phyloP scores from a whole-genome alignment of 441 rosid species.

The Jatropha multifida region DNA sequence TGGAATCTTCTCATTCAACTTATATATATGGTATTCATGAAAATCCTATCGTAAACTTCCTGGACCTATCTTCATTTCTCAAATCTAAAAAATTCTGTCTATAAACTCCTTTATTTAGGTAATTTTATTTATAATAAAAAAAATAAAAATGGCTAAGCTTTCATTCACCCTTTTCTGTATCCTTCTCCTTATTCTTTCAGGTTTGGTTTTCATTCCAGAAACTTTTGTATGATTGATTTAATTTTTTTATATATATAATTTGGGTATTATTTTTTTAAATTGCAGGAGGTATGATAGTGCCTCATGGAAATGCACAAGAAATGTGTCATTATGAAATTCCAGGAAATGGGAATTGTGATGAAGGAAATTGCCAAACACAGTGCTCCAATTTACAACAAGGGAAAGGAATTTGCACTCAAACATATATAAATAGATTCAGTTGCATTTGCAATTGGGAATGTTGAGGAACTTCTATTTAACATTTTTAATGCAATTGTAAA shows the following conservation, averaged over 20 bases:
- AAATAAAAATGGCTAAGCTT: slow-evolving; percentile 9
- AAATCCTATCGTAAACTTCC: neutral
- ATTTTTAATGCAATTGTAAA: too few relatives aligned
- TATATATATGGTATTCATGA: too few relatives aligned
- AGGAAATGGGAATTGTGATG: slow-evolving; percentile 17
- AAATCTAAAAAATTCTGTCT: too few relatives aligned
- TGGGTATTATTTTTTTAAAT: neutral
- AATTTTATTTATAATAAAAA: neutral
- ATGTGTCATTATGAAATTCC: slow-evolving; percentile 14
- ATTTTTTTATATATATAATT: neutral
- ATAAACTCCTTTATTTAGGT: too few relatives aligned
- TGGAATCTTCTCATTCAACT: neutral
- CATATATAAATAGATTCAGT: slow-evolving; percentile 7
- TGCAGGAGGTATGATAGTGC: slow-evolving; percentile 5
- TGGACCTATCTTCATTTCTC: neutral
- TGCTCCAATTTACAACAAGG: slow-evolving; percentile 15
- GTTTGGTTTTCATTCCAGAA: neutral
- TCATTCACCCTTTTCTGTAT: neutral
- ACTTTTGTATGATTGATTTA: neutral
- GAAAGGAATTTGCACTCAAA: slow-evolving; percentile 17
- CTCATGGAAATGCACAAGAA: slow-evolving; percentile 5
- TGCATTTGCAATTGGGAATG: slow-evolving; percentile 22
- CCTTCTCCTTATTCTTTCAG: slow-evolving; percentile 7
- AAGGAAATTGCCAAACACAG: neutral
- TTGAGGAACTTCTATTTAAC: neutral